A percentile compares a stretch with the other conserved stretches of the same genome.
Evolutionary conservation across 2,329 filamentous ascomycete genomes (phyloP).

Genomic region (Lizonia empirigonia): DNA sequence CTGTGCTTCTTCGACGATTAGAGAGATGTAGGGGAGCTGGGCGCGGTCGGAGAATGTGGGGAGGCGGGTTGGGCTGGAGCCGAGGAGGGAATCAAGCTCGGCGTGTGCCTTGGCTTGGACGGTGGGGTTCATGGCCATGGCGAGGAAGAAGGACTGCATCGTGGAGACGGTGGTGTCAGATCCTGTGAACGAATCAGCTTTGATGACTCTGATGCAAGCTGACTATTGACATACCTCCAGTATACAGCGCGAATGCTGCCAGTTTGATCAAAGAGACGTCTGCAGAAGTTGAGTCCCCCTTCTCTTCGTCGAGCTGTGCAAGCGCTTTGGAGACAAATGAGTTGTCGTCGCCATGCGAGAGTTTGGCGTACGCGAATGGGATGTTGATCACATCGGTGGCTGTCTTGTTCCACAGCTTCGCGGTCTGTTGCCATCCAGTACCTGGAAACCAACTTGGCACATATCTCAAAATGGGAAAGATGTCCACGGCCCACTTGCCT

Average conservation of each 20-base stretch:
- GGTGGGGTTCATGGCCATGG: slow-evolving; percentile 57
- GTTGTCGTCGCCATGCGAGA: slow-evolving; percentile 32
- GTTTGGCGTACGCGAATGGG: slow-evolving; percentile 51
- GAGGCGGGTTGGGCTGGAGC: slow-evolving; percentile 46
- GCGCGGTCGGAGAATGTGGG: slow-evolving; percentile 56
- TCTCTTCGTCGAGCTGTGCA: slow-evolving; percentile 20
- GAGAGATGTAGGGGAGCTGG: slow-evolving; percentile 46
- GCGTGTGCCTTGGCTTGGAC: slow-evolving; percentile 56
- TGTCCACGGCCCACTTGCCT: slow-evolving; percentile 55
- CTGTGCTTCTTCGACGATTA: slow-evolving; percentile 51
- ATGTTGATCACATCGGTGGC: slow-evolving; percentile 30
- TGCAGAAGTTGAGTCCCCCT: slow-evolving; percentile 29
- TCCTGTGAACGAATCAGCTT: background rate
- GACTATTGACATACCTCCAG: slow-evolving; percentile 37
- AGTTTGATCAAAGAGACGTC: slow-evolving; percentile 47
- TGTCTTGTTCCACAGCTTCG: slow-evolving; percentile 29
- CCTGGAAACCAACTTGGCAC: slow-evolving; percentile 56
- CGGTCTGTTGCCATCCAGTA: slow-evolving; percentile 30
- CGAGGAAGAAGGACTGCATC: slow-evolving; percentile 55
- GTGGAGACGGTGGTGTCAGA: slow-evolving; percentile 54
- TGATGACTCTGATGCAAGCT: background rate
- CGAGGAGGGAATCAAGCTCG: slow-evolving; percentile 57
- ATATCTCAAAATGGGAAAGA: slow-evolving; percentile 50
- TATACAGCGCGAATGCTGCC: slow-evolving; percentile 50
- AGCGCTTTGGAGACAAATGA: slow-evolving; percentile 49